phyloP scores from a whole-genome alignment of 73 alveolate genomes.

The Paramecium pentaurelia region DNA sequence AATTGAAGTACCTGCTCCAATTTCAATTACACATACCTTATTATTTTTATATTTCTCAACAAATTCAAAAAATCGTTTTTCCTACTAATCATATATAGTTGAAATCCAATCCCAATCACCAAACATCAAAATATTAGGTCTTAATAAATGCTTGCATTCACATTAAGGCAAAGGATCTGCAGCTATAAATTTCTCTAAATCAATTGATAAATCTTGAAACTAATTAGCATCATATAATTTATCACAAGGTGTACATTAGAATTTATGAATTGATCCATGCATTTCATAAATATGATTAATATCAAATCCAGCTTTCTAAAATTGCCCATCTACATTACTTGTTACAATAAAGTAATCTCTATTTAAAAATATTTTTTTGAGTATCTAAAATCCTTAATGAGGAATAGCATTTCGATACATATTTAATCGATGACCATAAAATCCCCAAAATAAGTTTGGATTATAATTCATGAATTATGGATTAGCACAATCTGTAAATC shows the following conservation, averaged over 20 bases:
- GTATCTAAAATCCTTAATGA: constrained; percentile 67
- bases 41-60: not conserved
- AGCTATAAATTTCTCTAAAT: constrained; percentile 41
- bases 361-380: constrained; percentile 54
- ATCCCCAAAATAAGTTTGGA: constrained; percentile 74
- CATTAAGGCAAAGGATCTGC: constrained; percentile 67
- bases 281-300: not conserved
- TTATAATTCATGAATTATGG: constrained; percentile 63
- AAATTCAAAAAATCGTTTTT: not conserved
- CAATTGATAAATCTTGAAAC: constrained; percentile 46
- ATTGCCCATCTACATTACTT: constrained; percentile 70
- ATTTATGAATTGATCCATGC: constrained; percentile 40
- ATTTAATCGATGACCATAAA: constrained; percentile 74
- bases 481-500: constrained; percentile 67
- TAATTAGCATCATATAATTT: constrained; percentile 35
- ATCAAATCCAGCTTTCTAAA: constrained; percentile 40
- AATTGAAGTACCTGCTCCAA: constrained; percentile 77
- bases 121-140: constrained; percentile 79
- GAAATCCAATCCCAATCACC: constrained; percentile 66
- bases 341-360: constrained; percentile 60
- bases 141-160: constrained; percentile 8
- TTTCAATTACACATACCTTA: constrained; percentile 58
- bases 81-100: constrained; percentile 47
- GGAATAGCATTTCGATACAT: constrained; percentile 62
- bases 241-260: constrained; percentile 37